These are phyloP conservation scores for Neckera pumila DNA, from an alignment of 225 moss, liverwort and hornwort genomes.

Conservation along the genomic window DNA sequence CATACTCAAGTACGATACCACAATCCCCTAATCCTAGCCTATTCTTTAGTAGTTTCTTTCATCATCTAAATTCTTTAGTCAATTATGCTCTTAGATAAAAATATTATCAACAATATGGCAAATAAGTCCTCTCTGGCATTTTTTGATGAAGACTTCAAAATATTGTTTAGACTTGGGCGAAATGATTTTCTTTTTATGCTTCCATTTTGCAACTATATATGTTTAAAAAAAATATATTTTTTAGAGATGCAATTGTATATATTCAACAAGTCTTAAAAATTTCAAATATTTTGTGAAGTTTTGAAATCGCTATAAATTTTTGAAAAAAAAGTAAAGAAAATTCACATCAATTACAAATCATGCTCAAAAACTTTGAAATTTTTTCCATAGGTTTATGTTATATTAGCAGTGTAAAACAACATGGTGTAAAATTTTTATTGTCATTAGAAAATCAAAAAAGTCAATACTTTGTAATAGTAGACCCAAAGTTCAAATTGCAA, in stretches of 20 bases:
- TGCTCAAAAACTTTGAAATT: not conserved
- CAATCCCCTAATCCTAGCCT: not conserved
- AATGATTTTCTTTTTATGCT: rapidly evolving
- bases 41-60: not conserved
- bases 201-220: not conserved
- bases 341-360: not conserved
- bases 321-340: not conserved
- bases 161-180: not conserved
- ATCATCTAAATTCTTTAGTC: too few relatives aligned
- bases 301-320: not conserved
- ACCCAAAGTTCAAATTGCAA: not conserved
- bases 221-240: not conserved
- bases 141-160: not conserved
- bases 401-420: not conserved
- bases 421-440: not conserved
- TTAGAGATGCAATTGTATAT: not conserved
- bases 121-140: not conserved
- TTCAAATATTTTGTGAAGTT: not conserved
- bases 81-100: not conserved
- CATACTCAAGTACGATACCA: not conserved
- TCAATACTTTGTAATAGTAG: not conserved
- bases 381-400: not conserved
- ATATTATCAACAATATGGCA: not conserved
- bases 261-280: not conserved
- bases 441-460: not conserved